Conservation (phyloP, 2,329 filamentous ascomycete genomes). For the Paecilomyces variotii region DNA sequence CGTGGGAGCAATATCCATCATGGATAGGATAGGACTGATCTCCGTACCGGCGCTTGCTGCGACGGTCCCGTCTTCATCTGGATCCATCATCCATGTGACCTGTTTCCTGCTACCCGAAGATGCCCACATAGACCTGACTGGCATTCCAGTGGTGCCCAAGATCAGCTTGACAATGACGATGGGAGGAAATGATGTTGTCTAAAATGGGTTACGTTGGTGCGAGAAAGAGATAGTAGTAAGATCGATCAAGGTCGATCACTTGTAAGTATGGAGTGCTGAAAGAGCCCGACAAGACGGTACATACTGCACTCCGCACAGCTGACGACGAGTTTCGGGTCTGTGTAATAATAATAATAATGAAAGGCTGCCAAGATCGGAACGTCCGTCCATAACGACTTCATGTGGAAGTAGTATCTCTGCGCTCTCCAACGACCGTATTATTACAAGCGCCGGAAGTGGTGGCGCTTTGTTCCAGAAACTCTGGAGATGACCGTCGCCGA, state of each 20-base stretch:
- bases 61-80: not conserved
- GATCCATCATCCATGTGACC: not conserved
- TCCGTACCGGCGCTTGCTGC: not conserved
- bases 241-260: not conserved
- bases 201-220: not conserved
- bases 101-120: not conserved
- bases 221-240: not conserved
- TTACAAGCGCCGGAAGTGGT: slow-evolving; percentile 6
- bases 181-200: not conserved
- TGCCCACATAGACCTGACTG: not conserved
- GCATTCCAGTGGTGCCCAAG: not conserved
- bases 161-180: not conserved
- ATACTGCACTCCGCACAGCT: not conserved
- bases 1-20: not conserved
- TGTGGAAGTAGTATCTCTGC: not conserved
- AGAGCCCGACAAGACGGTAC: not conserved
- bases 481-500: slow-evolving; percentile 23
- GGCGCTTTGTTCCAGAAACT: slow-evolving; percentile 23
- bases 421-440: not conserved
- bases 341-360: not conserved
- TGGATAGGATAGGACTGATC: not conserved
- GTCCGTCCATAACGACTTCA: not conserved
- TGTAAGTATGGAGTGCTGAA: not conserved
- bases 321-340: not conserved
- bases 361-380: not conserved